Percentiles rank a stretch among this genome's conserved stretches.
Evolutionary conservation across 148 eudicot genomes (phyloP).

Genomic region (Pharnaceum exiguum): DNA sequence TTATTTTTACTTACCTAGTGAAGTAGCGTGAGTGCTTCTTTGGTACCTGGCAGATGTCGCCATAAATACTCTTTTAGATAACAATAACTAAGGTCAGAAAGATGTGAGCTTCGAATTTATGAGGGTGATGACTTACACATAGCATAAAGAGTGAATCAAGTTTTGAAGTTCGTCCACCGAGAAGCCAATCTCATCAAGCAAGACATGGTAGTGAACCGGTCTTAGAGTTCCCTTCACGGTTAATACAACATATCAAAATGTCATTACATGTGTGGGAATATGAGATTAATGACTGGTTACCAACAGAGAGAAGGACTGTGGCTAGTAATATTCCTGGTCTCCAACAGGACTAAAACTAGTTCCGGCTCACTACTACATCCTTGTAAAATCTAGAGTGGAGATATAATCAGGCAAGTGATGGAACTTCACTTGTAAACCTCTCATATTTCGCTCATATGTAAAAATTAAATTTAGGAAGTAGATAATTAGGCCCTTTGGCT

Average conservation of each 20-base stretch:
- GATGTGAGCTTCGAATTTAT: neutral
- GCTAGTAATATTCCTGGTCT: too few species aligned
- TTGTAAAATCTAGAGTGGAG: too few species aligned
- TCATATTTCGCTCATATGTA: too few species aligned
- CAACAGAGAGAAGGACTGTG: neutral
- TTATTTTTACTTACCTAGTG: conserved; percentile 77
- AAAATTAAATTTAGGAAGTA: too few species aligned
- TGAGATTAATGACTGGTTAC: too few species aligned
- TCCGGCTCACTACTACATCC: too few species aligned
- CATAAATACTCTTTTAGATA: conserved; percentile 7
- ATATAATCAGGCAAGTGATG: too few species aligned
- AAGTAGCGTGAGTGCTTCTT: conserved; percentile 77
- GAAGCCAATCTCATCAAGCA: conserved; percentile 97
- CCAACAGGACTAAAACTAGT: too few species aligned
- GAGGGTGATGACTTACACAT: conserved; percentile 54
- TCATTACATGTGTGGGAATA: too few species aligned
- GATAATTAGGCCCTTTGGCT: too few species aligned
- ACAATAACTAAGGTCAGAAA: neutral
- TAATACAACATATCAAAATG: conserved; percentile 3
- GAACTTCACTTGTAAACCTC: too few species aligned
- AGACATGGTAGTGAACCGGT: conserved; percentile 91
- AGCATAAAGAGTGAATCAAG: conserved; percentile 73
- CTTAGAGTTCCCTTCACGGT: conserved; percentile 75
- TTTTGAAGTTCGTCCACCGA: conserved; percentile 80
- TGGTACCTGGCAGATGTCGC: conserved; percentile 55